phyloP scores from a whole-genome alignment of 2,329 filamentous ascomycete genomes.

The Cryphonectria radicalis region DNA sequence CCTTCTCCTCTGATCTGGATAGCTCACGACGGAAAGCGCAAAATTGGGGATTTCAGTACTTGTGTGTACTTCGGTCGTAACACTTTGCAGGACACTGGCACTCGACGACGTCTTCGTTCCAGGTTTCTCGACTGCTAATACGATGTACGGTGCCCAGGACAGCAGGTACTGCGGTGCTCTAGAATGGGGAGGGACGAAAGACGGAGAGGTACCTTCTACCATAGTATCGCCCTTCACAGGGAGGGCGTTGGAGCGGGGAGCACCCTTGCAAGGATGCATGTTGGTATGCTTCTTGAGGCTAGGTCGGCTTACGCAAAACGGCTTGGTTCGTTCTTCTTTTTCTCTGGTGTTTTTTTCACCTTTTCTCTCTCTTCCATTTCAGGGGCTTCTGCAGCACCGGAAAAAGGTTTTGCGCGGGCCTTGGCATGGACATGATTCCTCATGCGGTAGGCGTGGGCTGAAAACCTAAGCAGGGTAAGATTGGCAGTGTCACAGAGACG shows the following conservation, averaged over 20 bases:
- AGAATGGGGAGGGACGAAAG: neutral
- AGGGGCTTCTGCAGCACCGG: constrained; percentile 11
- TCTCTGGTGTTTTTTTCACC: neutral
- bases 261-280: neutral
- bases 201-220: neutral
- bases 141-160: neutral
- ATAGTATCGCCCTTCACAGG: neutral
- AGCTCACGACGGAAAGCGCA: neutral
- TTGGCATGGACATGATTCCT: constrained; percentile 16
- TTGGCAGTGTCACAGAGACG: neutral
- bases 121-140: neutral
- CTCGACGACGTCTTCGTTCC: neutral
- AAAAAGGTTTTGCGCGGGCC: constrained; percentile 16
- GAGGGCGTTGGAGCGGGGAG: neutral
- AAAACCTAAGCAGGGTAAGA: neutral
- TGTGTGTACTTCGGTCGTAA: too few species aligned
- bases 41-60: neutral
- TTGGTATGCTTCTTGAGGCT: neutral
- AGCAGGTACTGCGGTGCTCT: neutral
- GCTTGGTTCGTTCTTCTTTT: neutral
- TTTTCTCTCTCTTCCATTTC: neutral
- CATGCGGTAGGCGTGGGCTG: constrained; percentile 12
- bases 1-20: neutral
- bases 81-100: neutral
- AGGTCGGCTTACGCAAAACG: constrained; percentile 4